Conservation (phyloP, 805 yeast genomes). For the Kuraishia capsulata region DNA sequence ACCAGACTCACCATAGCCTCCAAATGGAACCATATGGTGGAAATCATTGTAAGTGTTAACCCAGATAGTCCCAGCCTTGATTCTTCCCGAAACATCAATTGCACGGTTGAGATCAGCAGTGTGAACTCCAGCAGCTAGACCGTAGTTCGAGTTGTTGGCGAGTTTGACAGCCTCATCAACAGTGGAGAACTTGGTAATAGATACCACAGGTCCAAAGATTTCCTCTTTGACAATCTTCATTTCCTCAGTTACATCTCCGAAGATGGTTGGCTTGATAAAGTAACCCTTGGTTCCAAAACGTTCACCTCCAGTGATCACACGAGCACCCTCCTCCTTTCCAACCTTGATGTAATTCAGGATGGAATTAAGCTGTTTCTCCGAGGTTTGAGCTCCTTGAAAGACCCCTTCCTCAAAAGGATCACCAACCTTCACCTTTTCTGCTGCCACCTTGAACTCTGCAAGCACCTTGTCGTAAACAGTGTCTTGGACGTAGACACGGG, state of each 20-base stretch:
- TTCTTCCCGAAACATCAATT: conserved; percentile 51
- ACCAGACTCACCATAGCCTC: conserved; percentile 64
- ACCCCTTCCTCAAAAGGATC: conserved; percentile 65
- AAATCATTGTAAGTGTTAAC: conserved; percentile 66
- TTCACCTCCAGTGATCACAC: conserved; percentile 74
- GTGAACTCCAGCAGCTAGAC: conserved; percentile 86
- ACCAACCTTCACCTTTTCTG: conserved; percentile 56
- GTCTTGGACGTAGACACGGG: conserved; percentile 76
- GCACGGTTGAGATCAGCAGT: conserved; percentile 62
- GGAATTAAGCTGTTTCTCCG: conserved; percentile 56
- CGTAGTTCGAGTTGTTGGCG: conserved; percentile 75
- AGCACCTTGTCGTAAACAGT: conserved; percentile 61
- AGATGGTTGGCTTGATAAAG: conserved; percentile 76
- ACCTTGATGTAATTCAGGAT: conserved; percentile 53
- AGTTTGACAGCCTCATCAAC: conserved; percentile 64
- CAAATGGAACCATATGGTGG: conserved; percentile 61
- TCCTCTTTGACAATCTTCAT: conserved; percentile 79
- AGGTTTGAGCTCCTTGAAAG: conserved; percentile 72
- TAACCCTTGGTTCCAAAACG: conserved; percentile 62
- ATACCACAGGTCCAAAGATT: conserved; percentile 85
- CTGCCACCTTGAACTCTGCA: conserved; percentile 40
- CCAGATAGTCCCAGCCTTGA: conserved; percentile 80
- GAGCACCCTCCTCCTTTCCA: conserved; percentile 64
- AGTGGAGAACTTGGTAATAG: conserved; percentile 62
- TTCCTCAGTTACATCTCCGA: conserved; percentile 68